Evolutionary conservation across 441 rosid genomes (phyloP), one percentile per base, ranked within the genome.

Genomic region (Arabidopsis lyrata): DNA sequence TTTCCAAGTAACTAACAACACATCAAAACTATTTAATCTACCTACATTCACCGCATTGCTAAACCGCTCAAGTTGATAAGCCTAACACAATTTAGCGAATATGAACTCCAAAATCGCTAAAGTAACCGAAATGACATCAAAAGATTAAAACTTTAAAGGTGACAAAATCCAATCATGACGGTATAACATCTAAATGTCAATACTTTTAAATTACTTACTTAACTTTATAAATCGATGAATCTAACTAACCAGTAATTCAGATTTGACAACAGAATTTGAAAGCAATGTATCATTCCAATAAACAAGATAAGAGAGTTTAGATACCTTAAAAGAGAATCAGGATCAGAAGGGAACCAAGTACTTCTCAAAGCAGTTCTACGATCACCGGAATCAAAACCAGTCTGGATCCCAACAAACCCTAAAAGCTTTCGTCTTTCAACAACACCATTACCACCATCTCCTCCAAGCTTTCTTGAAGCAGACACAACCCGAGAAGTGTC

Each of bases 341-440:
- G 89, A 36, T 83, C 88, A 49, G 90, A 84, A 58, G 95, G 87
- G 57, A 90, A 84, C 92, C 92, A 90, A 42, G 89, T 90, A 34
- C 68, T 75, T 70, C 95, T 76, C 53, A 87, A 73, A 48, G 93
- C 76, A 9, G 70, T 76, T 15, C 96, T 80, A 24, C 90, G 91
- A 75, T 81, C 78, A 50, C 13, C 68, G 0, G 89, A 90, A 2
- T 80, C 86, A 53, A 86, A 90, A 34, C 90, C 85, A 39, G 96
- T 90, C 66, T 84, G 90, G 62, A 88, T 87, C 76, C 96, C 96
- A 13, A 90, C 92, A n/a, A 90, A 80, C 11, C 93, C 96, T 24
- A 90, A 80, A 63, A 84, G 78, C 83, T 86, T 88, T 6, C 77
- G 90, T 63, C 91, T 87, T 70, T 84, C 91, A 39, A 72, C 84